Base-by-base conservation (phyloP, 2,329 filamentous ascomycete species). In the Passalora sequoiae region DNA sequence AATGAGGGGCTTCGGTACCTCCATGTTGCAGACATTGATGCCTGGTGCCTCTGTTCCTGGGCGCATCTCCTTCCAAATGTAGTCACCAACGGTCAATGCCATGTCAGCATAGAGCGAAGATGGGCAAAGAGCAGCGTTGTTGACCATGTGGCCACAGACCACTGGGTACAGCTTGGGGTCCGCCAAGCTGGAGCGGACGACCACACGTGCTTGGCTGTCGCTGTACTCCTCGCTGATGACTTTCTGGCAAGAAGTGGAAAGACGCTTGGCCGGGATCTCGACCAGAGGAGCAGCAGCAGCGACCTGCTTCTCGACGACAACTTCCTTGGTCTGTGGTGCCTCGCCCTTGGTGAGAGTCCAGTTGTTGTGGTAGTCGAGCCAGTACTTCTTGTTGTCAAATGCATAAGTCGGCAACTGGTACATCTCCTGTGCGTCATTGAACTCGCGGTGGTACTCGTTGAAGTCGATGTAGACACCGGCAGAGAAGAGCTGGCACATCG, bases 301-400 rank as follows among this genome's bases (percentile, higher is more conserved):
- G 21, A 54, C 56, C 40, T 55, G 47, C 51, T 59, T 62, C 53
- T 68, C 67, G 32, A 67, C 56, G 24, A 68, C 59, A 28, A 60
- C 51, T 37, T 67, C 61, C 43, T 62, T 62, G 42, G 63, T 60
- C 55, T 55, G 51, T 28, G 66, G 69, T 28, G 69, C 74, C 51
- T 84, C 77, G 44, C 73, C 81, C 70, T 89, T 89, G 48, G 75
- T 80, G 27, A 88, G 66, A 22, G 73, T 77, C 80, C 83, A 89
- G 63, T 88, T 81, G 49, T 85, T 82, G 49, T 74, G 71, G 62
- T 85, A 85, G 59, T 80, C 78, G 12, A 85, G 72, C 81, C 81
- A 85, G 64, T 86, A 86, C 53, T 77, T 79, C 70, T 86, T 86
- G 50, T 77, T 69, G 60, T 87, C 80, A 60, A 81, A 88, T 0